Evolutionary conservation across 192 early-diverging fungal species (phyloP).

Genomic region (Rhizoclosmatium sp.): DNA sequence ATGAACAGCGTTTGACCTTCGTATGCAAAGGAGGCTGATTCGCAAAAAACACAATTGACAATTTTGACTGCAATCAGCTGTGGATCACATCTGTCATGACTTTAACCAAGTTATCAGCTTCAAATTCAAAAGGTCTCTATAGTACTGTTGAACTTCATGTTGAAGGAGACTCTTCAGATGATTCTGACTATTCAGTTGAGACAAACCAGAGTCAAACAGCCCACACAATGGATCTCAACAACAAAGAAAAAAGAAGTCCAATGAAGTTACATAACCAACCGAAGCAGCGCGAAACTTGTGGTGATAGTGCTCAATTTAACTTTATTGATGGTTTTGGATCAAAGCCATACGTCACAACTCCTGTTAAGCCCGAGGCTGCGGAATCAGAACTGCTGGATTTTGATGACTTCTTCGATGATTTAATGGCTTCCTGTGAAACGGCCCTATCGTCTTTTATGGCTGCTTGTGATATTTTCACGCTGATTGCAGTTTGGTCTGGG

Average conservation of each 20-base stretch:
- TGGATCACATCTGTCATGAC: no score
- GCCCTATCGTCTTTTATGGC: neutral
- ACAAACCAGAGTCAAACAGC: no score
- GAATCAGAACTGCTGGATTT: slow-evolving; percentile 12
- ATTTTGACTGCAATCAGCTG: neutral
- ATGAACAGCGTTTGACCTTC: neutral
- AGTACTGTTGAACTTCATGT: no score
- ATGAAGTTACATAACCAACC: no score
- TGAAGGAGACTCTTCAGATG: no score
- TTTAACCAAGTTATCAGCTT: no score
- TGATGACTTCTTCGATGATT: slow-evolving; percentile 37
- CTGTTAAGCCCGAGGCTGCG: neutral
- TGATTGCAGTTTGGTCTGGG: neutral
- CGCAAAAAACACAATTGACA: neutral
- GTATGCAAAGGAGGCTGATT: neutral
- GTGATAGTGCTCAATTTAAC: no score
- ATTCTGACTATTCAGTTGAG: no score
- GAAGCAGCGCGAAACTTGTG: no score
- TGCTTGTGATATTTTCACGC: neutral
- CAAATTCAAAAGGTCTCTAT: no score
- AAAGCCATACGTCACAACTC: slow-evolving; percentile 13
- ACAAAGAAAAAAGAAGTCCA: no score
- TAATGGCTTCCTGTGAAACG: slow-evolving; percentile 12
- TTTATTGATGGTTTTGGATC: neutral
- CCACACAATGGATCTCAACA: no score